Evolutionary conservation across 2,329 filamentous ascomycete genomes (phyloP).

Genomic region (Aspergillus japonicus): DNA sequence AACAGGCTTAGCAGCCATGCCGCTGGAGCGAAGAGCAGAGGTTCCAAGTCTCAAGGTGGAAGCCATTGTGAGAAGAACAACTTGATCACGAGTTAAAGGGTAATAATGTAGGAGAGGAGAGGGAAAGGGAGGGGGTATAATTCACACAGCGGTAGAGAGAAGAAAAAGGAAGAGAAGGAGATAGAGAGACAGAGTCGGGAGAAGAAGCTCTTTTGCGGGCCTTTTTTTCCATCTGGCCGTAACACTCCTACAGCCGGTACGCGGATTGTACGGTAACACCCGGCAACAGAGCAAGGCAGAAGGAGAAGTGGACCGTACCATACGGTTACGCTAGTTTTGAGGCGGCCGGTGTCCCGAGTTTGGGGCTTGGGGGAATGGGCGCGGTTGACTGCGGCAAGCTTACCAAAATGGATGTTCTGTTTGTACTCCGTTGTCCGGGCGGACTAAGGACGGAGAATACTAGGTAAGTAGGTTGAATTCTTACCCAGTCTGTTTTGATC

Average conservation of each 20-base stretch:
- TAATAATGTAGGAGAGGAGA: conserved; percentile 33
- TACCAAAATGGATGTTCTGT: conserved; percentile 10
- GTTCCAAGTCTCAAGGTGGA: conserved; percentile 78
- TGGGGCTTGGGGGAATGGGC: conserved; percentile 5
- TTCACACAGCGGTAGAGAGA: conserved; percentile 35
- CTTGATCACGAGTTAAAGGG: conserved; percentile 30
- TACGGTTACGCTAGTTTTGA: conserved; percentile 30
- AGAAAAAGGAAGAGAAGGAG: conserved; percentile 25
- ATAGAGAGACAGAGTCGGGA: conserved; percentile 15
- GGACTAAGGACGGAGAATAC: conserved; percentile 8
- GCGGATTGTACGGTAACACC: conserved; percentile 22
- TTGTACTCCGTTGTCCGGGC: conserved; percentile 20
- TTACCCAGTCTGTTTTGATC: background rate
- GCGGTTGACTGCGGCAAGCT: conserved; percentile 7
- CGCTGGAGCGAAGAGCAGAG: conserved; percentile 75
- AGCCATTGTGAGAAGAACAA: conserved; percentile 65
- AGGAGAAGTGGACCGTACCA: conserved; percentile 13
- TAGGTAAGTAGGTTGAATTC: no score
- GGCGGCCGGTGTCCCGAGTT: conserved; percentile 25
- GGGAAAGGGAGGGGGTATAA: conserved; percentile 30
- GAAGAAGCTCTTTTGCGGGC: conserved; percentile 34
- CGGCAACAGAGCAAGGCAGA: conserved; percentile 14
- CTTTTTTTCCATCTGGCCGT: conserved; percentile 36
- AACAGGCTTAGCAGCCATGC: conserved; percentile 66
- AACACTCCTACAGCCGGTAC: conserved; percentile 33